Base-by-base conservation (phyloP, 2,329 filamentous ascomycete species). In the Sclerotiophoma versabilis region DNA sequence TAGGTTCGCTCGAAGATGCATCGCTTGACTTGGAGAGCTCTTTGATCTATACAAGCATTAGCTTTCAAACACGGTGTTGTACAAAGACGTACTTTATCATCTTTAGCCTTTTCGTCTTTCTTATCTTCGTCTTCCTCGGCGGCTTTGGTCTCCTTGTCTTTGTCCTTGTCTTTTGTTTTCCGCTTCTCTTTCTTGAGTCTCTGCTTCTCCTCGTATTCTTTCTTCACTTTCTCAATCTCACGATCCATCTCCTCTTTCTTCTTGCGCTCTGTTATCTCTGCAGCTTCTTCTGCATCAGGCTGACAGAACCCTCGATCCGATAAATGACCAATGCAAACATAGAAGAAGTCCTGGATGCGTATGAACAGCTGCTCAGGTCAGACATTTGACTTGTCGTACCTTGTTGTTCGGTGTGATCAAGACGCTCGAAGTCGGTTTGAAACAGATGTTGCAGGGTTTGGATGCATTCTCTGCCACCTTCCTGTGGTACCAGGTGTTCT, bases 361-460 rank as follows among this genome's bases (percentile, higher is more conserved):
- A 33, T 58, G 37, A 58, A 39, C 8, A 47, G 20, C 22, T 17
- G 4, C 5, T 22, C 2, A 29, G 22, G 15, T 17, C 17, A 26
- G 9, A 26, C 32, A n/a, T 12, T 5, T 27, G 23, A 14, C 11
- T 15, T 48, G 46, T 29, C 42, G 64, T 77, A 95, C 93, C 86
- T 93, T 95, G 69, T 91, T 93, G 68, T 96, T 92, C 0, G 90
- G 85, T 8, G 92, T 96, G 64, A 96, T 91, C 49, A 99, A 81
- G 15, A 98, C 93, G 62, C 89, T 96, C 6, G 88, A 86, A 54
- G 88, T 92, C 8, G 90, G 89, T 76, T 95, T 96, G 80, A 89
- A 96, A 81, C 95, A 98, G 59, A 98, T 86, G 75, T 92, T 89
- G 76, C 95, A 99, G 43, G 91, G 82, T 76, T 91, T 96, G 11